A percentile compares a stretch with the other conserved stretches of the same genome.
phyloP scores from a whole-genome alignment of 352 stramenopile species.

The Globisporangium parvum region DNA sequence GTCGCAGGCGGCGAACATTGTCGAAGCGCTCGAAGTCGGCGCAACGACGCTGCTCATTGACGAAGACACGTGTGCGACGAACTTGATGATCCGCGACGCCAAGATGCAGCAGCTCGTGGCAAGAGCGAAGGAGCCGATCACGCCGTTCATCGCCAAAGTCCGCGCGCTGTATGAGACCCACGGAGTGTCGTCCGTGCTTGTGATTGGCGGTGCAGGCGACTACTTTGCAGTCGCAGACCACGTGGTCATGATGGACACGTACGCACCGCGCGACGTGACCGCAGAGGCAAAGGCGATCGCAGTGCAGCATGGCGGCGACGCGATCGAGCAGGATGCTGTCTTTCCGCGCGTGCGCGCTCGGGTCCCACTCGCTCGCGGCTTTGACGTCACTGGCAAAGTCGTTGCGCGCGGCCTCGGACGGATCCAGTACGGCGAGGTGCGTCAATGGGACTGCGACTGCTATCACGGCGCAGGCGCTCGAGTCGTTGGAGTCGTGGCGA shows the following conservation, averaged over 20 bases:
- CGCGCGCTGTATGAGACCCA: slow-evolving; percentile 87
- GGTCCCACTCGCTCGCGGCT: slow-evolving; percentile 45
- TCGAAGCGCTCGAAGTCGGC: slow-evolving; percentile 90
- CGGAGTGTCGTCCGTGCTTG: slow-evolving; percentile 91
- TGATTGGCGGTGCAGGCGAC: slow-evolving; percentile 95
- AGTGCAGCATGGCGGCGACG: slow-evolving; percentile 24
- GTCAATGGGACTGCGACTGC: not conserved
- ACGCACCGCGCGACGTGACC: slow-evolving; percentile 90
- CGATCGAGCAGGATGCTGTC: slow-evolving; percentile 40
- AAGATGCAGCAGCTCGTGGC: slow-evolving; percentile 96
- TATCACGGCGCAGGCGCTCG: not conserved
- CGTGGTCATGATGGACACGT: slow-evolving; percentile 97
- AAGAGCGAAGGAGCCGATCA: slow-evolving; percentile 96
- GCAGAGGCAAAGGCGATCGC: slow-evolving; percentile 90
- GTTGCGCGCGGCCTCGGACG: slow-evolving; percentile 59
- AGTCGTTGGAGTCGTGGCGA: not conserved
- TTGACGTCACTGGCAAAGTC: slow-evolving; percentile 73
- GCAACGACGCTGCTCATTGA: slow-evolving; percentile 93
- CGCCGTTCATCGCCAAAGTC: slow-evolving; percentile 95
- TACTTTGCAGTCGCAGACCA: slow-evolving; percentile 96
- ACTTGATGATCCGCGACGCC: slow-evolving; percentile 98
- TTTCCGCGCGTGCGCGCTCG: slow-evolving; percentile 50
- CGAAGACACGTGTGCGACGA: slow-evolving; percentile 96
- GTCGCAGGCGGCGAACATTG: slow-evolving; percentile 95
- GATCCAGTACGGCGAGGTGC: slow-evolving; percentile 85